Evolutionary conservation across 352 stramenopile species (phyloP).

Genomic region (Elongisporangium undulatum): DNA sequence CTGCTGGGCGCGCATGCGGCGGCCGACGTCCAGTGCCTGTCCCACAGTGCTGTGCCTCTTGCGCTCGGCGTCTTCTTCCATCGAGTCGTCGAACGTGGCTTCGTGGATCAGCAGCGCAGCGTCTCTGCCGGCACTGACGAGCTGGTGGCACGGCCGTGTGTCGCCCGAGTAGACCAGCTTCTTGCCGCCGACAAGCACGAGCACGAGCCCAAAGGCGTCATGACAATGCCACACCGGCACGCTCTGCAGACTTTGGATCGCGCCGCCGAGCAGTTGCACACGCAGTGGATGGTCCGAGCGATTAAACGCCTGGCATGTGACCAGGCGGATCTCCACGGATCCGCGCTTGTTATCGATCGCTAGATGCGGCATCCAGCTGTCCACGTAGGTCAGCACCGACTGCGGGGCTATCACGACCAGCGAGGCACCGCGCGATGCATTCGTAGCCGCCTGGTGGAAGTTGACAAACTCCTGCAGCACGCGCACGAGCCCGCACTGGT

Average conservation of each 20-base stretch:
- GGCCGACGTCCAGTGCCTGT: slow-evolving; percentile 86
- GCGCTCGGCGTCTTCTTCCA: slow-evolving; percentile 88
- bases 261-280: slow-evolving; percentile 18
- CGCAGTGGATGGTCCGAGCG: slow-evolving; percentile 18
- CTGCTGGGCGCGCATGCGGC: slow-evolving; percentile 66
- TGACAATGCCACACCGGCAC: slow-evolving; percentile 81
- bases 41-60: slow-evolving; percentile 94
- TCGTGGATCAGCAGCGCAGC: slow-evolving; percentile 94
- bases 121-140: slow-evolving; percentile 39
- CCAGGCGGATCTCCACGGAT: slow-evolving; percentile 18
- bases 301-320: slow-evolving; percentile 57
- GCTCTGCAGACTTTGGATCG: slow-evolving; percentile 35
- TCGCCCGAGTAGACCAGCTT: slow-evolving; percentile 92
- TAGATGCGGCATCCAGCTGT: slow-evolving; percentile 36
- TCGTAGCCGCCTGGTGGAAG: slow-evolving; percentile 11
- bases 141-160: slow-evolving; percentile 85
- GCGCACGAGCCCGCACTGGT: slow-evolving; percentile 94
- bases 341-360: background rate
- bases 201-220: slow-evolving; percentile 70
- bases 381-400: slow-evolving; percentile 53
- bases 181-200: slow-evolving; percentile 35
- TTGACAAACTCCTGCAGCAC: slow-evolving; percentile 72
- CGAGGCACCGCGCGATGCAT: background rate
- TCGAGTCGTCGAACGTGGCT: slow-evolving; percentile 96
- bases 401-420: slow-evolving; percentile 50